Base-by-base conservation (phyloP, 495 filamentous ascomycete species). In the Rusavskia elegans region DNA sequence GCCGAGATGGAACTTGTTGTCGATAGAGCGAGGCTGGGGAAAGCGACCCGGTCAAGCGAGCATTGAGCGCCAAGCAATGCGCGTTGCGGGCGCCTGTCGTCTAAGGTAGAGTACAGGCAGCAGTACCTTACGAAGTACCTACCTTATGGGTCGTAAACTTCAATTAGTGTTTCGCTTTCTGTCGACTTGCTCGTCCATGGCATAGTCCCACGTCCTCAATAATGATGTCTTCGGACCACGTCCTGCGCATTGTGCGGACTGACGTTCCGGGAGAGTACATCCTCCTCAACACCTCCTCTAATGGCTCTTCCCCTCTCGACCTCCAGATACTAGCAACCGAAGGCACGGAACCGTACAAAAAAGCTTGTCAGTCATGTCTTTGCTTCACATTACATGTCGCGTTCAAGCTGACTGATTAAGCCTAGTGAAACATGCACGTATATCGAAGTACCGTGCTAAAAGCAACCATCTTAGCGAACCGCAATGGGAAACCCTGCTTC, bases 311-410 rank as follows among this genome's bases (percentile, higher is more conserved):
- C 5, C 56, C 63, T 0, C 63, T 85, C 10, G 80, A 85, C 55
- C 53, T 87, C 48, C 77, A 74, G 48, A 65, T 89, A 32, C 66
- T 76, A 48, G 83, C 77, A 1, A 87, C 84, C n/a, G 83, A 89
- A 59, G 77, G 78, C 37, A 72, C 75, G 37, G 66, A 65, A 42
- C 79, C 81, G 7, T 89, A 81, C 61, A 63, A 67, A 20, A 62
- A 73, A 48, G 67, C 67, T n/a, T 46, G 44, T 46, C 52, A 59
- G 82, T 85, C 67, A 60, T 73, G 63, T 42, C 50, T 35, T n/a
- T 2, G 32, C 13, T 11, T 45, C 41, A 11, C 54, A 51, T 56
- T 40, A 48, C 19, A 54, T 60, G 52, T 16, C 32, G 17, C 52
- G 57, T 54, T 58, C 38, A 53, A 45, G 60, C 49, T 55, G 58